phyloP scores from a whole-genome alignment of 176 grass and related monocot genomes.

The Aegilops bicornis region DNA sequence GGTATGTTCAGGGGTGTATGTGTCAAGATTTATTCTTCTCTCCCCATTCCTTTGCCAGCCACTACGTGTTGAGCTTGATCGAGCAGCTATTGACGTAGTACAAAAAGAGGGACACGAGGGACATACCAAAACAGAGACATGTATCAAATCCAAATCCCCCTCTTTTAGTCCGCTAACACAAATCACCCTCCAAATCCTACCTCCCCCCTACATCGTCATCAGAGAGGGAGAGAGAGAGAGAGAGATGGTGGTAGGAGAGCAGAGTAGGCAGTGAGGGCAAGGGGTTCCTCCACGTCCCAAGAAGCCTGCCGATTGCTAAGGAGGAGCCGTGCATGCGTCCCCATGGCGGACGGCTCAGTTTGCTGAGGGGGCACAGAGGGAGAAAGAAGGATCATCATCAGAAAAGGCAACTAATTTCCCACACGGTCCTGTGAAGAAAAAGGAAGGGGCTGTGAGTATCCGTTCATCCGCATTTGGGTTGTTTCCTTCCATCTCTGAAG shows the following conservation, averaged over 20 bases:
- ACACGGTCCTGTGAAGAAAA: neutral
- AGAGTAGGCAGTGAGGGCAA: constrained; percentile 20
- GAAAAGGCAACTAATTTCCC: constrained; percentile 4
- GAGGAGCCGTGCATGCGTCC: constrained; percentile 26
- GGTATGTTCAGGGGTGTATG: neutral
- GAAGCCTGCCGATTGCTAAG: constrained; percentile 27
- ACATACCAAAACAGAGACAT: constrained; percentile 4
- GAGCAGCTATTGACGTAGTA: constrained; percentile 34
- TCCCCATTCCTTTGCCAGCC: neutral
- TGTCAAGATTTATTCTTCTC: constrained; percentile 10
- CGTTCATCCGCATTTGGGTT: neutral
- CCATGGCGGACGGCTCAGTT: constrained; percentile 17
- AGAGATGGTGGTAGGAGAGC: constrained; percentile 23
- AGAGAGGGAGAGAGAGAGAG: neutral
- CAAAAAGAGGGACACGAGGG: constrained; percentile 32
- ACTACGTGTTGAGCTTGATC: constrained; percentile 42
- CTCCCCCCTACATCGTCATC: constrained; percentile 7
- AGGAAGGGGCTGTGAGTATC: constrained; percentile 8
- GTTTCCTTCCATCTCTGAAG: constrained; percentile 20
- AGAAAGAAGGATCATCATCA: neutral
- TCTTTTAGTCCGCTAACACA: constrained; percentile 13
- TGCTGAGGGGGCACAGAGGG: constrained; percentile 3
- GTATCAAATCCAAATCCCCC: constrained; percentile 13
- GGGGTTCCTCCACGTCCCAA: constrained; percentile 27
- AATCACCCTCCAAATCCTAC: too few species aligned